Conservation (phyloP, 2,329 filamentous ascomycete genomes). For the Aspergillus texensis region DNA sequence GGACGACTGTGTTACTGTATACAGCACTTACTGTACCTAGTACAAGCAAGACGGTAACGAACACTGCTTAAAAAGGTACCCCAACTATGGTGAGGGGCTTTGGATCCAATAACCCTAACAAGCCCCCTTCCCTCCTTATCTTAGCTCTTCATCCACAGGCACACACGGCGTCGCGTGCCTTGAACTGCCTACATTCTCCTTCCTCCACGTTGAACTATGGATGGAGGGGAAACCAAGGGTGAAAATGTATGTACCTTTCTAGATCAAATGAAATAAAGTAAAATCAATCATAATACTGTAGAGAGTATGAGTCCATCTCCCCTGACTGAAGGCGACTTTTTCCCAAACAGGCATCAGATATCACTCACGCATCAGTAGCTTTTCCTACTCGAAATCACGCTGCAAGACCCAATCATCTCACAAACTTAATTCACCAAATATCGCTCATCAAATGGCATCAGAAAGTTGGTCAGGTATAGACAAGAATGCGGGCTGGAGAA, state of each 20-base stretch:
- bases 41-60: background rate
- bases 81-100: too few relatives aligned
- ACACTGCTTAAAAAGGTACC: too few relatives aligned
- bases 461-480: constrained; percentile 12
- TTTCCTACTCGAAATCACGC: background rate
- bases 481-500: constrained; percentile 11
- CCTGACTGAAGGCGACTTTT: background rate
- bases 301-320: background rate
- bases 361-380: background rate
- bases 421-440: constrained; percentile 1
- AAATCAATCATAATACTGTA: background rate
- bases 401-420: background rate
- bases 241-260: background rate
- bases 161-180: too few relatives aligned
- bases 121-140: too few relatives aligned
- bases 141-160: too few relatives aligned
- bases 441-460: constrained; percentile 3
- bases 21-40: background rate
- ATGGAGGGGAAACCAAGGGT: too few relatives aligned
- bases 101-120: too few relatives aligned
- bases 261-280: background rate
- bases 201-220: too few relatives aligned
- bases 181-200: too few relatives aligned
- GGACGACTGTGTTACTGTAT: background rate
- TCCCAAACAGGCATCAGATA: background rate